Base-by-base conservation (phyloP, 176 grass and related monocot genomes). In the Avena sativa region DNA sequence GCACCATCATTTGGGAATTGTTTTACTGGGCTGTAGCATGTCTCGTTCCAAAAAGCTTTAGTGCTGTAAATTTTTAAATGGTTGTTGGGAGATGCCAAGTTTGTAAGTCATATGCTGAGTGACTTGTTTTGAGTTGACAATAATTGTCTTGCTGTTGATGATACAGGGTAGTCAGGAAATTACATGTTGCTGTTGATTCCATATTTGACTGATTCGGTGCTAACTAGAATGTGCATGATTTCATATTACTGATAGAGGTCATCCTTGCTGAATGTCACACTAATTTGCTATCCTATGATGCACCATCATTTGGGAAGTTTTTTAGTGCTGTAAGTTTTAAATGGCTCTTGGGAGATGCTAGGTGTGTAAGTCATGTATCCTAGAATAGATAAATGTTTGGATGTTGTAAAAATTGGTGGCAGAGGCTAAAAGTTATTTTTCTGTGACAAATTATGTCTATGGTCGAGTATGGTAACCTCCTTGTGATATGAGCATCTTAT, bases 1-100 rank as follows among this genome's bases (percentile, higher is more conserved):
- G 13, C 61, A 50, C 46, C 60, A 67, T 32, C 21, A 8, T 65
- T 19, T 65, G 43, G 48, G 78, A 66, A 17, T 23, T 32, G 23
- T 65, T 66, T 25, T 26, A 73, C 14, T 19, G 2, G 13, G 21
- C n/a, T 83, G 81, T 73, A 19, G 36, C 81, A 58, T 83, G 43
- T 34, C 23, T 30, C 25, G 28, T 67, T 53, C 5, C 8, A 58
- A 20, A 65, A 25, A 49, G 16, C 21, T 80, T 16, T 25, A 49
- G 13, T 17, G 13, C 46, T 40, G 9, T 43, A 12, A 60, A 15
- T 56, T 81, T 81, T 51, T 26, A 9, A 26, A 61, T 20, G 44
- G 15, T 10, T 74, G 55, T 61, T 74, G 40, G 9, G 56, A 43
- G 9, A 74, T 56, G 36, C 56, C 10, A 70, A 26, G 8, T 70